phyloP scores from a whole-genome alignment of 148 eudicot species.

The Cornus kousa region DNA sequence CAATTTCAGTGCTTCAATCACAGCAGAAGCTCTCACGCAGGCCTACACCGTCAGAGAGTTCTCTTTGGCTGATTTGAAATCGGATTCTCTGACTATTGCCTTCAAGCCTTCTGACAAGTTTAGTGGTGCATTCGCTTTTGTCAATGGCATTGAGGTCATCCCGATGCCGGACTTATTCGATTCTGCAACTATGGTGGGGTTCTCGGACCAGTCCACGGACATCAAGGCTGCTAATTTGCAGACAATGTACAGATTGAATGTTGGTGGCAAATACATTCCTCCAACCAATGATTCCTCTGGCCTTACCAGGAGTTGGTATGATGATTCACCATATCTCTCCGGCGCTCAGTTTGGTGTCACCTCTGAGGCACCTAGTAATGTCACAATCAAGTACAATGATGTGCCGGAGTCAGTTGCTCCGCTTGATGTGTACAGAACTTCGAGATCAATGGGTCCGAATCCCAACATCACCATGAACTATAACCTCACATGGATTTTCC shows the following conservation, averaged over 20 bases:
- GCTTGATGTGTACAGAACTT: constrained; percentile 52
- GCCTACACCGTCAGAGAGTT: constrained; percentile 70
- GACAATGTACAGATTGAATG: constrained; percentile 63
- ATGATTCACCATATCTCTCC: constrained; percentile 67
- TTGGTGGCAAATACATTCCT: constrained; percentile 70
- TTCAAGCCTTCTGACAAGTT: constrained; percentile 53
- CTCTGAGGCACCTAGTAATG: constrained; percentile 13
- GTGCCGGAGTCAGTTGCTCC: constrained; percentile 57
- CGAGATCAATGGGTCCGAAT: constrained; percentile 67
- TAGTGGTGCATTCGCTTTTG: constrained; percentile 50
- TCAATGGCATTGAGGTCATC: constrained; percentile 76
- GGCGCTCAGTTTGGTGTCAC: constrained; percentile 58
- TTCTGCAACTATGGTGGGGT: constrained; percentile 51
- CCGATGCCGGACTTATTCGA: constrained; percentile 39
- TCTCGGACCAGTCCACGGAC: constrained; percentile 29
- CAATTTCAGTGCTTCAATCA: constrained; percentile 63
- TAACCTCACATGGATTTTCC: constrained; percentile 75
- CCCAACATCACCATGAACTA: constrained; percentile 44
- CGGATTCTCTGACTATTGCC: constrained; percentile 27
- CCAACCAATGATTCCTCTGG: constrained; percentile 68
- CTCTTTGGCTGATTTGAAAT: constrained; percentile 37
- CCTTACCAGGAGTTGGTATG: constrained; percentile 77
- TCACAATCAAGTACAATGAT: constrained; percentile 21
- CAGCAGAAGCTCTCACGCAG: constrained; percentile 65
- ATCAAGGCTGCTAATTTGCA: constrained; percentile 33